Base-by-base conservation (phyloP, 2,329 filamentous ascomycete genomes). In the Sarocladiaceae sp. region DNA sequence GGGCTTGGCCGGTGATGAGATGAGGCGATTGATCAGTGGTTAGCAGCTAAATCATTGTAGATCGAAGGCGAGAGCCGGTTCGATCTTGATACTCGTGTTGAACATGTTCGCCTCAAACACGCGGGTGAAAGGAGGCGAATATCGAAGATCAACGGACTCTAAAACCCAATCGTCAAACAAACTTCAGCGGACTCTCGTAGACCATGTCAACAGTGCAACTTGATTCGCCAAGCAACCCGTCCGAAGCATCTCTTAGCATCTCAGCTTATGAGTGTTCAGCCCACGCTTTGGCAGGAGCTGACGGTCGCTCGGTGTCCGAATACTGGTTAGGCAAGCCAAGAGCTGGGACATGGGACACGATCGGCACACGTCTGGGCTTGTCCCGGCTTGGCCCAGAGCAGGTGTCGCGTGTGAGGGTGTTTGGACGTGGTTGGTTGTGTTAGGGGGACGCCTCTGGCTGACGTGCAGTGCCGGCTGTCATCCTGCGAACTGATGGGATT, bases 301-400 rank as follows among this genome's bases (percentile, higher is more conserved):
- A 44, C 28, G 22, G 11, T 48, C 6, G 22, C 26, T 48, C 44
- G 44, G 44, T 48, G 44, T 48, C 44, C 44, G 10, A 48, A 48
- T 48, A 7, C 17, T 48, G 11, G 18, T 28, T 48, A 48, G 44
- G 18, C 15, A 8, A 33, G 8, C 15, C 29, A 33, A 33, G 8
- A 33, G 10, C 15, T 15, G 29, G 15, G 29, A 33, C 15, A 10
- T 15, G 15, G n/a, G 12, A 23, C 28, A 20, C 26, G 44, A 48
- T 48, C 44, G 44, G 44, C 26, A 28, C 22, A 48, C 7, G 18
- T 6, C 11, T 48, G 44, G 28, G 26, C 44, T 48, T 48, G 44
- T 48, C 44, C 44, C 44, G 44, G 25, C 44, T 48, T 48, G 44
- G 44, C 44, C 44, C 13, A 48, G 25, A 20, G 8, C 40, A 28